Evolutionary conservation across 2,329 filamentous ascomycete species (phyloP).

Genomic region (Phialemoniopsis sp.): DNA sequence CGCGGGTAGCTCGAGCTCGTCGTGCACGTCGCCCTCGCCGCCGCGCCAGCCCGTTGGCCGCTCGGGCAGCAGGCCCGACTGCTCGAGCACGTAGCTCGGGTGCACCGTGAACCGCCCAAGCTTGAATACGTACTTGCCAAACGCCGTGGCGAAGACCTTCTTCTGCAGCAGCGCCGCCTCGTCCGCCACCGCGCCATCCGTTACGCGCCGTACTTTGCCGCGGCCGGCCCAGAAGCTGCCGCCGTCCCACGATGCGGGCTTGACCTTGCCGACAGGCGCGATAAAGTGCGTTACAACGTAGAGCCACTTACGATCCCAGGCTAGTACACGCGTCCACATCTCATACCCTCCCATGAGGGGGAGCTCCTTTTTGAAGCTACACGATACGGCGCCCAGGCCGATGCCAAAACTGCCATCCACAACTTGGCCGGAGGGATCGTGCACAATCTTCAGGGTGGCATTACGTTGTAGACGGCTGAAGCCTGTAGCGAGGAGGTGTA

Average conservation of each 20-base stretch:
- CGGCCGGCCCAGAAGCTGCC: constrained; percentile 27
- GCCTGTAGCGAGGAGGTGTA: constrained; percentile 57
- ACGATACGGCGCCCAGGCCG: constrained; percentile 67
- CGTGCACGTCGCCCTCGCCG: constrained; percentile 34
- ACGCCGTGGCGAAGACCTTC: constrained; percentile 63
- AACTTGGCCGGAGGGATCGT: constrained; percentile 43
- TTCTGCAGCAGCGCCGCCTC: too few relatives aligned
- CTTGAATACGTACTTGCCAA: constrained; percentile 80
- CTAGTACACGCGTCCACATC: constrained; percentile 64
- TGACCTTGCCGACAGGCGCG: constrained; percentile 52
- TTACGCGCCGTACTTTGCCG: constrained; percentile 31
- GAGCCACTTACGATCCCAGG: constrained; percentile 78
- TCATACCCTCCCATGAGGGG: constrained; percentile 64
- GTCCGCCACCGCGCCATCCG: too few relatives aligned
- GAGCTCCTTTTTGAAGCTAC: constrained; percentile 70
- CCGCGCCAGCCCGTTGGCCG: constrained; percentile 57
- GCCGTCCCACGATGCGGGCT: constrained; percentile 49
- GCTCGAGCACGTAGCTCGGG: constrained; percentile 68
- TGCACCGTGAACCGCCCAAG: constrained; percentile 78
- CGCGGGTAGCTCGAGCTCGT: constrained; percentile 27
- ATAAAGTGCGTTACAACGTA: constrained; percentile 73
- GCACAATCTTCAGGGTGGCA: constrained; percentile 39
- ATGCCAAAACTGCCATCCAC: constrained; percentile 52
- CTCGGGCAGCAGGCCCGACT: constrained; percentile 68
- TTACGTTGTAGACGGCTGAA: constrained; percentile 48